Evolutionary conservation across 495 filamentous ascomycete species (phyloP).

Genomic region (Choiromyces venosus): DNA sequence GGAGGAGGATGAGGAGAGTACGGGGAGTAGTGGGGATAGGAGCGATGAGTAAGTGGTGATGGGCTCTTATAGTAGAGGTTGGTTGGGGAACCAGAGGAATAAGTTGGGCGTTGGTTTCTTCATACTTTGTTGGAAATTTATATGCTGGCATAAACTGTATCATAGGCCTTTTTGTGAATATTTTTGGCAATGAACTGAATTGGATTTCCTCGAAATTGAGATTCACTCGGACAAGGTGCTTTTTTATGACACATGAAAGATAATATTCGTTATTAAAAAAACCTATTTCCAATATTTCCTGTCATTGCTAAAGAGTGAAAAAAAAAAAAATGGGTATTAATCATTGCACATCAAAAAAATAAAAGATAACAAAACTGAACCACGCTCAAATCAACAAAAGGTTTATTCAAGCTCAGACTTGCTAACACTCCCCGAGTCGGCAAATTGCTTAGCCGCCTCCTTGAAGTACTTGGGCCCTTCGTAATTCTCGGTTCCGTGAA

Average conservation of each 20-base stretch:
- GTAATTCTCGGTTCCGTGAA: slow-evolving; percentile 54
- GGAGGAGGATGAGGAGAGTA: background rate
- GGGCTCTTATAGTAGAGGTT: background rate
- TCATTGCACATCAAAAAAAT: background rate
- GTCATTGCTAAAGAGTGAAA: background rate
- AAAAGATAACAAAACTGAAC: background rate
- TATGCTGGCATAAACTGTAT: background rate
- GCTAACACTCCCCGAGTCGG: slow-evolving; percentile 1
- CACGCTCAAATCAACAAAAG: background rate
- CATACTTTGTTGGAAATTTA: background rate
- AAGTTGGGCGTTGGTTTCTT: background rate
- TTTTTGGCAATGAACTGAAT: background rate
- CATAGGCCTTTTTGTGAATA: background rate
- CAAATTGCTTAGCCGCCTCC: slow-evolving; percentile 33
- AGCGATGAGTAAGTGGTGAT: background rate
- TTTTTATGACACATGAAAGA: no score
- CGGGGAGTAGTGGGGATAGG: background rate
- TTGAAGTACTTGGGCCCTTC: slow-evolving; percentile 52
- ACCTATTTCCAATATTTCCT: background rate
- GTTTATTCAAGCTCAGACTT: background rate
- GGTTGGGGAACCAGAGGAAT: background rate
- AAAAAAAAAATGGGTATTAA: background rate
- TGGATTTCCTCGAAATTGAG: background rate
- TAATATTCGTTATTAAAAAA: background rate
- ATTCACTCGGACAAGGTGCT: background rate